A percentile compares a stretch with the other conserved stretches of the same genome.
These are phyloP conservation scores for Ceriops decandra DNA, from an alignment of 345 rosid genomes.

Conservation along the genomic window DNA sequence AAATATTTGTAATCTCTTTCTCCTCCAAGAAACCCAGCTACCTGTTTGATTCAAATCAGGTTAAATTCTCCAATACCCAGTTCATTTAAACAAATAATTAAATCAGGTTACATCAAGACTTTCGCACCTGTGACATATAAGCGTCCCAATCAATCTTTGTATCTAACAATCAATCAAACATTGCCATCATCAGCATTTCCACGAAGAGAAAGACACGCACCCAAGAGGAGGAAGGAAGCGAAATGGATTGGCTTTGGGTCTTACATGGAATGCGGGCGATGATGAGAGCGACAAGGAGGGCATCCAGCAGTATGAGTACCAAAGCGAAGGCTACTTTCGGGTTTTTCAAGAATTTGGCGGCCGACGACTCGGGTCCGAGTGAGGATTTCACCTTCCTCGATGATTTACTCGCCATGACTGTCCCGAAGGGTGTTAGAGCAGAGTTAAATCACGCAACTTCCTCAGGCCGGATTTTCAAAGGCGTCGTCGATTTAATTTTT, in stretches of 20 bases:
- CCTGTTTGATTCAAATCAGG: conserved; percentile 37
- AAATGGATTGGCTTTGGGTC: conserved; percentile 13
- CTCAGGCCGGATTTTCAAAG: no score
- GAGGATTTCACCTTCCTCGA: conserved; percentile 27
- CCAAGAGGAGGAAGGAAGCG: not conserved
- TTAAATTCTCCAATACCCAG: conserved; percentile 9
- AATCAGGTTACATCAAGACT: not conserved
- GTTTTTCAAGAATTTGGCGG: conserved; percentile 25
- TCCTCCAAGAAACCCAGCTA: conserved; percentile 83
- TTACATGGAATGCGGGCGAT: conserved; percentile 83
- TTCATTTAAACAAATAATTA: conserved; percentile 9
- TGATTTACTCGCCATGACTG: conserved; percentile 30
- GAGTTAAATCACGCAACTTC: no score
- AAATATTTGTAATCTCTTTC: conserved; percentile 79
- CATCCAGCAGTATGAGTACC: conserved; percentile 47
- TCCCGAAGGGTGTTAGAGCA: not conserved
- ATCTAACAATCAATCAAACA: conserved; percentile 40
- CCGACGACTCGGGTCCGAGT: conserved; percentile 13
- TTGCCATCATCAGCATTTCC: not conserved
- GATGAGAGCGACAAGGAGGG: conserved; percentile 66
- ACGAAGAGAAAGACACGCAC: not conserved
- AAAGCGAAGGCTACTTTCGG: conserved; percentile 43
- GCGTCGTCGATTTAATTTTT: no score
- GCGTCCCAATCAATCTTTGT: conserved; percentile 99
- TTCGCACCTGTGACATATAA: conserved; percentile 84